phyloP scores from a whole-genome alignment of 371 early-diverging fungal species.

The Scutellospora calospora region DNA sequence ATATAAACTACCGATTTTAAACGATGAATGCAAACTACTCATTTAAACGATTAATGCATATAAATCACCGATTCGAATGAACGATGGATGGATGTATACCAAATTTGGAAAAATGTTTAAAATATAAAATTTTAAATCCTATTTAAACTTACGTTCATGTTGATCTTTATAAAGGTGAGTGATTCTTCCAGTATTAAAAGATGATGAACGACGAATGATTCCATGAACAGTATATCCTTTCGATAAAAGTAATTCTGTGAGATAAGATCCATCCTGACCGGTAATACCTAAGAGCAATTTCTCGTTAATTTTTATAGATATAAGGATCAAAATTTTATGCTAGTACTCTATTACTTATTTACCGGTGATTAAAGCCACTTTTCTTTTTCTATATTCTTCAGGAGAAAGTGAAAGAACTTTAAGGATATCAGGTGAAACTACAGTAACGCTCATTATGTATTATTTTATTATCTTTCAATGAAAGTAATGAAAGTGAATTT shows the following conservation, averaged over 20 bases:
- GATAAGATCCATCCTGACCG: conserved; percentile 87
- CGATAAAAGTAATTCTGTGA: conserved; percentile 75
- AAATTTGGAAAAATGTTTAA: neutral
- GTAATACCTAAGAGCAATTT: conserved; percentile 69
- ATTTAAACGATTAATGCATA: neutral
- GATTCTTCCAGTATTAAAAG: conserved; percentile 86
- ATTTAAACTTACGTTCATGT: conserved; percentile 64
- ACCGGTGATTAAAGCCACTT: conserved; percentile 74
- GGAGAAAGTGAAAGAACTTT: conserved; percentile 53
- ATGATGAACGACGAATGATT: conserved; percentile 85
- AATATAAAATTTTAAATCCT: neutral
- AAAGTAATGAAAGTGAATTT: too few species aligned
- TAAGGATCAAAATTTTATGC: neutral
- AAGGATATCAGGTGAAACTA: conserved; percentile 50
- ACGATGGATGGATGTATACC: too few species aligned
- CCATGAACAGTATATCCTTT: conserved; percentile 89
- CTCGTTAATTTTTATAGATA: neutral
- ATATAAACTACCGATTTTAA: too few species aligned
- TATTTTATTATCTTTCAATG: conserved; percentile 26
- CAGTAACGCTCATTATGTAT: conserved; percentile 47
- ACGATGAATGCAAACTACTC: too few species aligned
- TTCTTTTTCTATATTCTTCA: conserved; percentile 69
- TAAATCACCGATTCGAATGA: too few species aligned
- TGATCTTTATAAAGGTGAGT: conserved; percentile 82
- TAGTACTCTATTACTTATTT: conserved; percentile 38